These are phyloP conservation scores for Nemania serpens DNA, from an alignment of 2,329 filamentous ascomycete genomes.

Conservation along the genomic window DNA sequence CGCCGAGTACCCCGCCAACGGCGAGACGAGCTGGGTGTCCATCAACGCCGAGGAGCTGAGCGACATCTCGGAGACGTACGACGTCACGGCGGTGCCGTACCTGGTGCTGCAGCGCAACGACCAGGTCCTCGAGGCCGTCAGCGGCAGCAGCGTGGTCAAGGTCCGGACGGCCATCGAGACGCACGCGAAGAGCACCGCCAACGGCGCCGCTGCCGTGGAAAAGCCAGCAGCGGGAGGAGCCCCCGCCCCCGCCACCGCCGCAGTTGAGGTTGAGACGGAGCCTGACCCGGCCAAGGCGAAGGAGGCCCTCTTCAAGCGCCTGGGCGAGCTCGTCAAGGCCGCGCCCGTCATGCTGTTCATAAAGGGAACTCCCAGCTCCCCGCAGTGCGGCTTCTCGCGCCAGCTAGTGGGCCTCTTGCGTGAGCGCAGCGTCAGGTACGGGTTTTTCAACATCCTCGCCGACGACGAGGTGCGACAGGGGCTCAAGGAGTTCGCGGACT, in stretches of 20 bases:
- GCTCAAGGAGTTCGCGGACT: constrained; percentile 96
- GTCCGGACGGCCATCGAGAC: constrained; percentile 85
- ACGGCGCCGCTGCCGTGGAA: constrained; percentile 37
- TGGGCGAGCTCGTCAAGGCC: constrained; percentile 87
- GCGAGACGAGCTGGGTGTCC: constrained; percentile 78
- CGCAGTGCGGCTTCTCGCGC: constrained; percentile 91
- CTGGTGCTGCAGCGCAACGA: constrained; percentile 80
- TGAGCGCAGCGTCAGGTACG: constrained; percentile 91
- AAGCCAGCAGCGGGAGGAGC: constrained; percentile 39
- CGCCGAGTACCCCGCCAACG: constrained; percentile 74
- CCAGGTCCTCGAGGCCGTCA: constrained; percentile 80
- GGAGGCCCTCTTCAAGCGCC: constrained; percentile 81
- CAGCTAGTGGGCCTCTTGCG: constrained; percentile 86
- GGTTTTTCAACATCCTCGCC: constrained; percentile 98
- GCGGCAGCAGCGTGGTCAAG: constrained; percentile 85
- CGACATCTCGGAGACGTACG: constrained; percentile 89
- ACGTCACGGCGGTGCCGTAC: constrained; percentile 93
- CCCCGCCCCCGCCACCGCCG: too few relatives aligned
- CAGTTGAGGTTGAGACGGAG: constrained; percentile 40
- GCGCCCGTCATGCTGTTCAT: constrained; percentile 99
- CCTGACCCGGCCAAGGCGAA: constrained; percentile 65
- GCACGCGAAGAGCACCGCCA: constrained; percentile 62
- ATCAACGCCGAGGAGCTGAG: constrained; percentile 94
- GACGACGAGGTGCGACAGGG: constrained; percentile 97
- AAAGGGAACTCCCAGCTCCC: constrained; percentile 89